phyloP scores from a whole-genome alignment of 1,139 yeast species.

The Protomyces inundatus region DNA sequence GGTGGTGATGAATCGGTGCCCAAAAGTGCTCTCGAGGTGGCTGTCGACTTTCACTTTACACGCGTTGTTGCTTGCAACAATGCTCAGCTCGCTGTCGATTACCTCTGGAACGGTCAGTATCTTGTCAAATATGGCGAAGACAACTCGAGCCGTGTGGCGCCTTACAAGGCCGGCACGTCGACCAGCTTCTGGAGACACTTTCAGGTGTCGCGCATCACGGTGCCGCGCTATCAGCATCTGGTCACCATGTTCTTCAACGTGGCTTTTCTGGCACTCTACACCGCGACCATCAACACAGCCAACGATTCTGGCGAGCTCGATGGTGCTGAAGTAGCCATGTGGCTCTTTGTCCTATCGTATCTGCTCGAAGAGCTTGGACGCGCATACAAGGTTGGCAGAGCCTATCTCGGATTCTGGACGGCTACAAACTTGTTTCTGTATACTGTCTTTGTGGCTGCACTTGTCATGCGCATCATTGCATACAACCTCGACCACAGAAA shows the following conservation, averaged over 20 bases:
- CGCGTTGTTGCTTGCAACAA: conserved; percentile 15
- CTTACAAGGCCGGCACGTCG: conserved; percentile 5
- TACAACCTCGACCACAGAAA: conserved; percentile 36
- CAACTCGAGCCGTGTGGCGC: conserved; percentile 13
- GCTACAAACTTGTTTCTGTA: conserved; percentile 49
- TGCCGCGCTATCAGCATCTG: conserved; percentile 75
- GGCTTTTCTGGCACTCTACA: conserved; percentile 57
- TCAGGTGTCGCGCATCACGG: conserved; percentile 34
- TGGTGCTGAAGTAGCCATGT: conserved; percentile 54
- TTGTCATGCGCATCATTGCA: conserved; percentile 55
- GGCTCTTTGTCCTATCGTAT: conserved; percentile 62
- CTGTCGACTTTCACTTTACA: conserved; percentile 20
- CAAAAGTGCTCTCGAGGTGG: conserved; percentile 12
- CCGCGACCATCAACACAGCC: conserved; percentile 57
- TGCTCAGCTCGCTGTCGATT: conserved; percentile 6
- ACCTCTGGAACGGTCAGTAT: conserved; percentile 17
- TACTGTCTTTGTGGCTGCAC: conserved; percentile 29
- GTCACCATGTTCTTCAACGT: conserved; percentile 64
- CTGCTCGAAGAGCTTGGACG: conserved; percentile 63
- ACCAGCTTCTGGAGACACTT: conserved; percentile 11
- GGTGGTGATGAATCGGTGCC: conserved; percentile 64
- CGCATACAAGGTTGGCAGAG: conserved; percentile 66
- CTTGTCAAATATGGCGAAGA: conserved; percentile 22
- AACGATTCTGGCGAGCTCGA: conserved; percentile 41
- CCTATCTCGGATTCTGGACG: conserved; percentile 71